Percentiles rank a stretch among this genome's conserved stretches.
These are phyloP conservation scores for Globisporangium carolinianum DNA, from an alignment of 352 stramenopile genomes.

Conservation along the genomic window DNA sequence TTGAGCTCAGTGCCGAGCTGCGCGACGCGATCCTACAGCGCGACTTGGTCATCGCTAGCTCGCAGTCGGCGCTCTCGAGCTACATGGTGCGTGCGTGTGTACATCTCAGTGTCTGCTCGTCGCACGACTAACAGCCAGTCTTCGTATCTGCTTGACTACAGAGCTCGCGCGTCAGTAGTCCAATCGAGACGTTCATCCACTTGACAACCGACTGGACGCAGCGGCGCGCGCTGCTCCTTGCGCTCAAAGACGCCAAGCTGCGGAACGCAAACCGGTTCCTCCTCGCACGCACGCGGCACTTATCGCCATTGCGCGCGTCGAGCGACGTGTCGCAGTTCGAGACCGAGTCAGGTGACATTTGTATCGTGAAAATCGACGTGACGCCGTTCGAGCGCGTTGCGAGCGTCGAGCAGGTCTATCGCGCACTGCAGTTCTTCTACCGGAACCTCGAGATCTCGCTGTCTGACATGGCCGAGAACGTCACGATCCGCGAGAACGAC, in stretches of 20 bases:
- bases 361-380: constrained; percentile 36
- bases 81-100: constrained; percentile 4
- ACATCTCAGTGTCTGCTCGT: background rate
- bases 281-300: constrained; percentile 17
- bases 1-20: constrained; percentile 1
- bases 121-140: background rate
- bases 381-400: constrained; percentile 24
- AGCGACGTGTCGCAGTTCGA: constrained; percentile 38
- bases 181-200: constrained; percentile 7
- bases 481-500: constrained; percentile 12
- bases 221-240: constrained; percentile 20
- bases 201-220: constrained; percentile 16
- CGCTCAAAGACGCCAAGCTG: constrained; percentile 24
- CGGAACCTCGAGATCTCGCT: constrained; percentile 53
- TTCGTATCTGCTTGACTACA: background rate
- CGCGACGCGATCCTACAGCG: constrained; percentile 8
- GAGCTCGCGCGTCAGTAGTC: constrained; percentile 4
- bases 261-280: constrained; percentile 24
- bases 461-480: constrained; percentile 18
- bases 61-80: constrained; percentile 3
- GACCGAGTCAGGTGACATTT: constrained; percentile 30
- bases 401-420: constrained; percentile 28
- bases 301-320: constrained; percentile 21
- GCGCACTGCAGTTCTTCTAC: constrained; percentile 31
- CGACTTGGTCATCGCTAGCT: constrained; percentile 3